Evolutionary conservation across 208 protist species (phyloP), one percentile per base, ranked within the genome.

Genomic region (Leishmania martiniquensis): DNA sequence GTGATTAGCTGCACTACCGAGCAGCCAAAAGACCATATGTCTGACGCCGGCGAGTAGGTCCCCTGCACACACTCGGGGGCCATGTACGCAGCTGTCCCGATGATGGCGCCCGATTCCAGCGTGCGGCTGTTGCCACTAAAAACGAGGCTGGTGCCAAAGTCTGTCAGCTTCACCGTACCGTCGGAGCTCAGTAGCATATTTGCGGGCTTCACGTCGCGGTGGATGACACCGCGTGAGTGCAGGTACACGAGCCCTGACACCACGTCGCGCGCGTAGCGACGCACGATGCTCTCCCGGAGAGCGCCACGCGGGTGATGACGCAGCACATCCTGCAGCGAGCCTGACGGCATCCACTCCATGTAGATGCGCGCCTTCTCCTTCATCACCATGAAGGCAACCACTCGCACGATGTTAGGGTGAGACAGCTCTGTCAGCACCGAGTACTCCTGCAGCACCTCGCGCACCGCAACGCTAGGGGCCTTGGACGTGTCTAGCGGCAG

Each of bases 11-110:
- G 83, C 79, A 96, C 84, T 20, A 93, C 82, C 9, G 91, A 87
- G 81, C 91, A 97, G 29, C 90, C 94, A 47, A 96, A 73, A 0
- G 94, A 85, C 94, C 94, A 97, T n/a, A 97, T 79, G 85, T 97
- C 94, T 75, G 82, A 90, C n/a, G 91, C 87, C 22, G 87, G 49
- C 55, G 78, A 90, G 72, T 93, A 92, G 54, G 72, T 77, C 0
- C 91, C 89, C 49, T 86, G 75, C 59, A 93, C 83, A 69, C 83
- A 72, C 83, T 96, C 88, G 2, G 91, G 93, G 34, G 91, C 86
- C 88, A 97, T 91, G 85, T 95, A 95, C 52, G 87, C 80, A 20
- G 91, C 86, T 32, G 93, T 95, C 25, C 93, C 93, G 63, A 74
- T 88, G 66, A 95, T 87, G 29, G 75, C 67, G 39, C 13, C 49